A percentile compares a stretch with the other conserved stretches of the same genome.
phyloP scores from a whole-genome alignment of 2,329 filamentous ascomycete genomes.

The Eutypella sp. region DNA sequence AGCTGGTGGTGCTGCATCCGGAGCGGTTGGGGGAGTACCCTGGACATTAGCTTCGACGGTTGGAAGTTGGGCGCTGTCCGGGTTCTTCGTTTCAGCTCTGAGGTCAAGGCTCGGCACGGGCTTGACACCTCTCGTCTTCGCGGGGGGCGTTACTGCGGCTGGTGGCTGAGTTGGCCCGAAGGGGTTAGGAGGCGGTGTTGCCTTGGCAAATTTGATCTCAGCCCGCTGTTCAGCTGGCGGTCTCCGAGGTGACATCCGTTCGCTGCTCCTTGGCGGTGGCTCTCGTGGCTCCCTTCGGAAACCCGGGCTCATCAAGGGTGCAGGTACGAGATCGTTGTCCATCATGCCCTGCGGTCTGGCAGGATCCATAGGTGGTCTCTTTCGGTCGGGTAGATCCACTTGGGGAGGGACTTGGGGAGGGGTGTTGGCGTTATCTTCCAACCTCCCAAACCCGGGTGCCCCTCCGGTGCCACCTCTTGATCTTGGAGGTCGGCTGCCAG shows the following conservation, averaged over 20 bases:
- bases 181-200: conserved; percentile 23
- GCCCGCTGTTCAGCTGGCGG: conserved; percentile 32
- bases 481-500: conserved; percentile 26
- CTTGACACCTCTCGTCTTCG: too few species aligned
- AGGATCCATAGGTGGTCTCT: conserved; percentile 62
- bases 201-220: conserved; percentile 28
- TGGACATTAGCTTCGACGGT: conserved; percentile 9
- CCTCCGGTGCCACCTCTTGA: conserved; percentile 47
- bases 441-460: conserved; percentile 33
- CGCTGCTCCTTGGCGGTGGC: conserved; percentile 47
- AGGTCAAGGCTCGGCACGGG: not conserved
- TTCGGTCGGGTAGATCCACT: conserved; percentile 55
- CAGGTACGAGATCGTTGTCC: conserved; percentile 53
- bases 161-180: conserved; percentile 1
- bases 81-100: not conserved
- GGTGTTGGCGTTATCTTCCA: conserved; percentile 29
- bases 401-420: conserved; percentile 34
- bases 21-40: conserved; percentile 13
- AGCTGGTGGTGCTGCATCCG: conserved; percentile 22
- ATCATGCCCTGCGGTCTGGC: conserved; percentile 41
- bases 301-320: conserved; percentile 50
- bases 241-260: conserved; percentile 43
- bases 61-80: conserved; percentile 1
- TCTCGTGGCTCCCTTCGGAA: conserved; percentile 45
- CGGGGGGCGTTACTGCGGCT: conserved; percentile 5